phyloP scores from a whole-genome alignment of 2,329 filamentous ascomycete genomes.

The Colletotrichum tamarilloi region DNA sequence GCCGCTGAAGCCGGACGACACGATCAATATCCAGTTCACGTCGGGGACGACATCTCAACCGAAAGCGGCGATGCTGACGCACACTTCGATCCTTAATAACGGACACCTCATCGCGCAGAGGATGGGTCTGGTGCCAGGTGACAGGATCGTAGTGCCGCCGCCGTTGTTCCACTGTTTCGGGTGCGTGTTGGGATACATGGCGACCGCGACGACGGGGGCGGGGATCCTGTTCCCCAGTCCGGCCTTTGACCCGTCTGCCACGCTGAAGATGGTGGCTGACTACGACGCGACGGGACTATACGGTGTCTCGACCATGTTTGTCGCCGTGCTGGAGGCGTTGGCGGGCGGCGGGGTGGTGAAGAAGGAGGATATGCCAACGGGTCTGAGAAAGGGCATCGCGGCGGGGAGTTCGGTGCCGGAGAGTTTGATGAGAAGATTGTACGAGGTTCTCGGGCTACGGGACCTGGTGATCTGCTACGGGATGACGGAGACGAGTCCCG shows the following conservation, averaged over 20 bases:
- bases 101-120: constrained; percentile 84
- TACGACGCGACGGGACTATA: constrained; percentile 76
- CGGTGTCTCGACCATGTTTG: constrained; percentile 95
- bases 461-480: constrained; percentile 95
- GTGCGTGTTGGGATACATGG: constrained; percentile 93
- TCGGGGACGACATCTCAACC: constrained; percentile 92
- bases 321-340: constrained; percentile 84
- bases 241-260: constrained; percentile 83
- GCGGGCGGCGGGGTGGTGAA: constrained; percentile 49
- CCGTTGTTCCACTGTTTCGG: constrained; percentile 94
- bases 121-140: constrained; percentile 81
- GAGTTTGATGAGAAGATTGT: constrained; percentile 81
- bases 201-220: constrained; percentile 83
- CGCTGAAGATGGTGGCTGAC: constrained; percentile 68
- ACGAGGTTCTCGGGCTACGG: constrained; percentile 77
- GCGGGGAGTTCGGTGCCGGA: constrained; percentile 88
- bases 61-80: constrained; percentile 90
- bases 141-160: constrained; percentile 86
- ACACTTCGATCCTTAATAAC: constrained; percentile 92
- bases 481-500: constrained; percentile 90
- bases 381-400: constrained; percentile 88
- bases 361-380: constrained; percentile 42
- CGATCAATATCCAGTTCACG: constrained; percentile 96
- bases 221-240: constrained; percentile 87
- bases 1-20: constrained; percentile 70